Percentiles rank a stretch among this genome's conserved stretches.
Evolutionary conservation across 306 rosid genomes (phyloP).

Genomic region (Vicia villosa): DNA sequence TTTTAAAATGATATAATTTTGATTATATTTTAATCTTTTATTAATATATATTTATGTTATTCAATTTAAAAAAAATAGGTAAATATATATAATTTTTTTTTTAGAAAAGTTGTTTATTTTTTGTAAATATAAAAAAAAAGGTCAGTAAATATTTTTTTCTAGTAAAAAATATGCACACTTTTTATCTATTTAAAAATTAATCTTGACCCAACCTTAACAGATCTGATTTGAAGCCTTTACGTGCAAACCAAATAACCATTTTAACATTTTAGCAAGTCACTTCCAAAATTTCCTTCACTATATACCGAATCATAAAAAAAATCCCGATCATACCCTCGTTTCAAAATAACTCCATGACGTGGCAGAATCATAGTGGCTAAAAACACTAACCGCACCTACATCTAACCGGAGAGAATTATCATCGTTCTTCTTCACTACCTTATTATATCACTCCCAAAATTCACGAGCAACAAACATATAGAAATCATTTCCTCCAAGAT

Average conservation of each 20-base stretch:
- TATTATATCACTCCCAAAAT: slow-evolving; percentile 9
- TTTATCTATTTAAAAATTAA: not conserved
- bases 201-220: not conserved
- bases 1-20: too few relatives aligned
- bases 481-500: slow-evolving; percentile 33
- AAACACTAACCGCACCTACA: slow-evolving; percentile 17
- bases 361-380: slow-evolving; percentile 17
- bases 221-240: slow-evolving; percentile 24
- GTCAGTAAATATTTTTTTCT: too few relatives aligned
- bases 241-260: slow-evolving; percentile 6
- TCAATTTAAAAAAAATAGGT: too few relatives aligned
- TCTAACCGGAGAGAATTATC: slow-evolving; percentile 25
- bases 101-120: too few relatives aligned
- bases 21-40: too few relatives aligned
- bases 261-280: not conserved
- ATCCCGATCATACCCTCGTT: slow-evolving; percentile 30
- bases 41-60: too few relatives aligned
- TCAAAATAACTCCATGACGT: slow-evolving; percentile 15
- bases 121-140: too few relatives aligned
- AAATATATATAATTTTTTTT: too few relatives aligned
- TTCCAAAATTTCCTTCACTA: not conserved
- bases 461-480: slow-evolving; percentile 22
- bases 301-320: not conserved
- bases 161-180: too few relatives aligned
- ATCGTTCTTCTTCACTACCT: slow-evolving; percentile 11